phyloP scores from a whole-genome alignment of 2,329 filamentous ascomycete genomes.

The Saccharata proteae region DNA sequence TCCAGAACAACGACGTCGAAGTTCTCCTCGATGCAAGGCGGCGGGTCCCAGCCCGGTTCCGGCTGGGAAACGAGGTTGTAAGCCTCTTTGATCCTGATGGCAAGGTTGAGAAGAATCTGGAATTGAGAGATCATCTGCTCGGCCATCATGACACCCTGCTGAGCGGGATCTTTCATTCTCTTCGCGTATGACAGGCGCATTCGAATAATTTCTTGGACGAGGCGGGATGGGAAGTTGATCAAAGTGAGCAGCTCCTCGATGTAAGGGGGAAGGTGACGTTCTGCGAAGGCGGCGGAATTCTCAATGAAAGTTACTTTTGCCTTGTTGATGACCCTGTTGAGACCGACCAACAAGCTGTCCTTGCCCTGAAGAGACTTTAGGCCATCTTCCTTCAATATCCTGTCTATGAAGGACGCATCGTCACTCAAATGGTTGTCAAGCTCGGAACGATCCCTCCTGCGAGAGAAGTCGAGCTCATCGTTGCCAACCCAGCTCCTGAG shows the following conservation, averaged over 20 bases:
- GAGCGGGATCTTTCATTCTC: constrained; percentile 89
- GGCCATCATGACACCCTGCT: constrained; percentile 85
- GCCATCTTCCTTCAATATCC: constrained; percentile 90
- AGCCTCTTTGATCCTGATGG: constrained; percentile 82
- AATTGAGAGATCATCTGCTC: constrained; percentile 98
- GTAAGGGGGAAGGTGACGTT: constrained; percentile 85
- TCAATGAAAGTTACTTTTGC: constrained; percentile 83
- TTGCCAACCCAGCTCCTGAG: constrained; percentile 96
- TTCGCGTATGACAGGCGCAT: constrained; percentile 83
- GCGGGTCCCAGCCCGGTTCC: constrained; percentile 87
- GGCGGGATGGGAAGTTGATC: constrained; percentile 90
- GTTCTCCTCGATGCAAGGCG: constrained; percentile 90
- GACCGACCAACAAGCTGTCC: constrained; percentile 68
- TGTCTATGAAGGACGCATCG: constrained; percentile 86
- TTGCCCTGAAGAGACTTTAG: constrained; percentile 83
- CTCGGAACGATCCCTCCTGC: constrained; percentile 56
- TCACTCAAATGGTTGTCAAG: constrained; percentile 66
- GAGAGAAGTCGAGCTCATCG: constrained; percentile 81
- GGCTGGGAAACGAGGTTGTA: constrained; percentile 75
- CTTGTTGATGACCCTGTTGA: constrained; percentile 81
- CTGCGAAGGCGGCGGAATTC: constrained; percentile 73
- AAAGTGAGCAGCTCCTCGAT: constrained; percentile 92
- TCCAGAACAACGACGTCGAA: constrained; percentile 89
- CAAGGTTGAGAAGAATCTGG: constrained; percentile 80
- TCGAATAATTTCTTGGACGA: constrained; percentile 93